Evolutionary conservation across 805 yeast genomes (phyloP).

Genomic region (Yamadazyma philogaea): DNA sequence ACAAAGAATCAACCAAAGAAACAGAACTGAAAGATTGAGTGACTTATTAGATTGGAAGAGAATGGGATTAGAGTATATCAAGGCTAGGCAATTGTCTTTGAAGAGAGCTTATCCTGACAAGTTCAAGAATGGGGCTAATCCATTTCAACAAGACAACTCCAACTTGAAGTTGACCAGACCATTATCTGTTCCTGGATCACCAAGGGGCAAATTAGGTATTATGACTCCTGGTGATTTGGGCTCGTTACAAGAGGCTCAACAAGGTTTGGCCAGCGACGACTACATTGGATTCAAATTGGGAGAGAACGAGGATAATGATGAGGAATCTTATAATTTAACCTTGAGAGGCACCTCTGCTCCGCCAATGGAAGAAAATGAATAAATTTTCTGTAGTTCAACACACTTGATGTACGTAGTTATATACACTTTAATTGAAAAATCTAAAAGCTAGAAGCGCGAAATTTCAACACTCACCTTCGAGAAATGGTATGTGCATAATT

Average conservation of each 20-base stretch:
- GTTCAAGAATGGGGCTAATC: slow-evolving; percentile 54
- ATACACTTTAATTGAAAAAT: no score
- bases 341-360: slow-evolving; percentile 49
- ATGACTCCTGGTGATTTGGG: slow-evolving; percentile 99
- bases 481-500: not conserved
- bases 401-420: no score
- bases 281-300: slow-evolving; percentile 59
- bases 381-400: not conserved
- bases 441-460: not conserved
- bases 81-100: slow-evolving; percentile 88
- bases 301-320: slow-evolving; percentile 34
- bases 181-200: slow-evolving; percentile 95
- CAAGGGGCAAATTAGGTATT: slow-evolving; percentile 65
- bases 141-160: slow-evolving; percentile 38
- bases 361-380: slow-evolving; percentile 24
- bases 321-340: slow-evolving; percentile 43
- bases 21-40: slow-evolving; percentile 90
- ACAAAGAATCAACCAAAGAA: slow-evolving; percentile 96
- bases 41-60: slow-evolving; percentile 96
- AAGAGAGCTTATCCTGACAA: slow-evolving; percentile 92
- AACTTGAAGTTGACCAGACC: slow-evolving; percentile 82
- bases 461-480: not conserved
- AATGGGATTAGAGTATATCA: slow-evolving; percentile 95
- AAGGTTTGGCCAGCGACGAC: slow-evolving; percentile 60
- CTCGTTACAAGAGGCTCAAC: slow-evolving; percentile 86